Percentiles rank a stretch among this genome's conserved stretches.
Conservation (phyloP, 345 rosid genomes). For the Carallia pectinifolia region DNA sequence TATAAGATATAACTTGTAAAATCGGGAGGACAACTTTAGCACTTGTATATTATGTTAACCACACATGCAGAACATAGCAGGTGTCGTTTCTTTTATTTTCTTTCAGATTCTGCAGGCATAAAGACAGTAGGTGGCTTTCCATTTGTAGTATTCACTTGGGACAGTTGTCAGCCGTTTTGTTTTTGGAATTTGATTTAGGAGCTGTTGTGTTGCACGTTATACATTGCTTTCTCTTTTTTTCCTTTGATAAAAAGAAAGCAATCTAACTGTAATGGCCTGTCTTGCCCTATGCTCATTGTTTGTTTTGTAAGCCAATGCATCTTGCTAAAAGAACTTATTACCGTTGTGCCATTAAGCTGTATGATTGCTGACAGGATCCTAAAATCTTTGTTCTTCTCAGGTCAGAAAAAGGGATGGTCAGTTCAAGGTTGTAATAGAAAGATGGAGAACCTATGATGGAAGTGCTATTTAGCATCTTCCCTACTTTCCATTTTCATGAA, state of each 20-base stretch:
- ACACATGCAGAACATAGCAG: background rate
- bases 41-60: too few relatives aligned
- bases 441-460: slow-evolving; percentile 57
- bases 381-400: slow-evolving; percentile 25
- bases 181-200: too few relatives aligned
- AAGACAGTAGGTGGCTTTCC: background rate
- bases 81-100: background rate
- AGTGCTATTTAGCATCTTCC: slow-evolving; percentile 28
- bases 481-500: background rate
- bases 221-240: too few relatives aligned
- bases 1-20: too few relatives aligned
- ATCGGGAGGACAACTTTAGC: too few relatives aligned
- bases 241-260: too few relatives aligned
- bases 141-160: too few relatives aligned
- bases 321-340: background rate
- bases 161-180: too few relatives aligned
- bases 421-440: slow-evolving; percentile 50
- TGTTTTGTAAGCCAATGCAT: too few relatives aligned
- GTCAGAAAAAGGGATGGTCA: slow-evolving; percentile 50
- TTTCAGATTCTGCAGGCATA: background rate
- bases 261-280: too few relatives aligned
- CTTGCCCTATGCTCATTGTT: too few relatives aligned
- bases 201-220: too few relatives aligned
- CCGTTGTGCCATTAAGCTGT: background rate
- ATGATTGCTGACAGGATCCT: background rate